A percentile compares a stretch with the other conserved stretches of the same genome.
Evolutionary conservation across 2,329 filamentous ascomycete genomes (phyloP).

Genomic region (Nigrograna mackinnonii): DNA sequence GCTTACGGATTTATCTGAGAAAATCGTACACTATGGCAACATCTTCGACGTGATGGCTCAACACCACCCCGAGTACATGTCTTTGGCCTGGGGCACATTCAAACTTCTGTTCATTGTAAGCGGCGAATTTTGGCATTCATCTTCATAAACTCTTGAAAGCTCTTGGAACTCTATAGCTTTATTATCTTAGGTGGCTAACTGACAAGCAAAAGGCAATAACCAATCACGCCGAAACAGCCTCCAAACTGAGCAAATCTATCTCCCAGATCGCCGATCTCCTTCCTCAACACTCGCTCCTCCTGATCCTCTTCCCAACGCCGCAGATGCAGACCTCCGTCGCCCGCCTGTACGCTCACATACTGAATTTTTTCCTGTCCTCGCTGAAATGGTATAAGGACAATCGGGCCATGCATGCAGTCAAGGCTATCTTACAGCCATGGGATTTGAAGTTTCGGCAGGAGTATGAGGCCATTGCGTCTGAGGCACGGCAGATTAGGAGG

Average conservation of each 20-base stretch:
- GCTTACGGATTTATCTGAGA: slow-evolving; percentile 3
- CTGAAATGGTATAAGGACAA: slow-evolving; percentile 12
- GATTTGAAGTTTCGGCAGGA: not conserved
- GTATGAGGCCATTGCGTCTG: not conserved
- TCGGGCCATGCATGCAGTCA: not conserved
- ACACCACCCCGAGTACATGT: slow-evolving; percentile 33
- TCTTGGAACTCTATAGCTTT: not conserved
- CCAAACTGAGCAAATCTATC: slow-evolving; percentile 10
- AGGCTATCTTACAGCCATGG: not conserved
- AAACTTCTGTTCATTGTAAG: slow-evolving; percentile 27
- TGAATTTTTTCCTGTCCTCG: slow-evolving; percentile 8
- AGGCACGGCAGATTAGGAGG: not conserved
- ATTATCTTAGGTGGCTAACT: not conserved
- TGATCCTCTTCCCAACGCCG: slow-evolving; percentile 1
- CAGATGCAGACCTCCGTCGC: slow-evolving; percentile 2
- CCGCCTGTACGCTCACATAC: slow-evolving; percentile 10
- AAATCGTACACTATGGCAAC: slow-evolving; percentile 17
- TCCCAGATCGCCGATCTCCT: slow-evolving; percentile 10
- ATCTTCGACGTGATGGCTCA: slow-evolving; percentile 28
- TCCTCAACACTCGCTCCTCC: slow-evolving; percentile 3
- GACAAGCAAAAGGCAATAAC: slow-evolving; percentile 1
- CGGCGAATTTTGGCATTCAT: not conserved
- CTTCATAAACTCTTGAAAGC: not conserved
- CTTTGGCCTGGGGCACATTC: slow-evolving; percentile 32
- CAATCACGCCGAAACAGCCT: slow-evolving; percentile 7